Conservation (phyloP, 1,139 yeast species). For the Saccharomyces uvarum region DNA sequence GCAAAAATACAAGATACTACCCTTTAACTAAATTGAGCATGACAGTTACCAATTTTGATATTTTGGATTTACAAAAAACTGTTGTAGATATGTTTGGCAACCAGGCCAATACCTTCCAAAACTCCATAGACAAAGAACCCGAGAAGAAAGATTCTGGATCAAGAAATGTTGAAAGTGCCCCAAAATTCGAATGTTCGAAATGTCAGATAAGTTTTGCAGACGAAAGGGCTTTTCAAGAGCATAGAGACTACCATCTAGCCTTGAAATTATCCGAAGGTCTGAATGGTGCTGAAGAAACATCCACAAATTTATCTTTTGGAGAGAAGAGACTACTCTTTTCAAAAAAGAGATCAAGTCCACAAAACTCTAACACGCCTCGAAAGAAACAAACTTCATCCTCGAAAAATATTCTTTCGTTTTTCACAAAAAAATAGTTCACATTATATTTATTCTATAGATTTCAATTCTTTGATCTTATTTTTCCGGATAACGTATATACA, state of each 20-base stretch:
- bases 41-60: slow-evolving; percentile 47
- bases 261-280: slow-evolving; percentile 25
- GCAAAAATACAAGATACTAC: slow-evolving; percentile 33
- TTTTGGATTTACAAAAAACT: slow-evolving; percentile 37
- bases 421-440: not conserved
- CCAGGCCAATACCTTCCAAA: slow-evolving; percentile 10
- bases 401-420: slow-evolving; percentile 3
- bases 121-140: not conserved
- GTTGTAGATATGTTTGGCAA: slow-evolving; percentile 44
- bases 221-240: slow-evolving; percentile 22
- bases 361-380: not conserved
- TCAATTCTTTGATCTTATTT: no score
- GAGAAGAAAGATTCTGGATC: not conserved
- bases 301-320: slow-evolving; percentile 23
- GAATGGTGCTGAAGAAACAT: slow-evolving; percentile 25
- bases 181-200: slow-evolving; percentile 13
- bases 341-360: slow-evolving; percentile 1
- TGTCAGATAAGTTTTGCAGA: slow-evolving; percentile 16
- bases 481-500: no score
- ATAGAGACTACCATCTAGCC: slow-evolving; percentile 29
- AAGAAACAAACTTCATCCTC: not conserved
- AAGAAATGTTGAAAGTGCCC: not conserved
- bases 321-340: slow-evolving; percentile 24
- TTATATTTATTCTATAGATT: not conserved
- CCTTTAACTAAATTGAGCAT: slow-evolving; percentile 47